phyloP scores from a whole-genome alignment of 805 yeast genomes.

The Clavispora carvajalis region DNA sequence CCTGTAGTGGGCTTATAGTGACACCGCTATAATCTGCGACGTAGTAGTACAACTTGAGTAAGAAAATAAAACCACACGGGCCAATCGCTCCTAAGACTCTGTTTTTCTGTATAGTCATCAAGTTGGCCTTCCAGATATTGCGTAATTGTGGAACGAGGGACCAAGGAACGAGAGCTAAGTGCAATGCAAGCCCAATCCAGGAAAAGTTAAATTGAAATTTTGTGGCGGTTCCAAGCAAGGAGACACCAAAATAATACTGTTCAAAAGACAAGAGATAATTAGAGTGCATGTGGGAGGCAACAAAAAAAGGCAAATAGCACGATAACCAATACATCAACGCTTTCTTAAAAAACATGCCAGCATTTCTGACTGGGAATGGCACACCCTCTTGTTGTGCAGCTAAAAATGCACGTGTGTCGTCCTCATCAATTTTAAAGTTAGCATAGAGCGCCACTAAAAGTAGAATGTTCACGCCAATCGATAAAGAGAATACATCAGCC shows the following conservation, averaged over 20 bases:
- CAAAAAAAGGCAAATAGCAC: not conserved
- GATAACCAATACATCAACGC: not conserved
- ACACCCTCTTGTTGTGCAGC: slow-evolving; percentile 5
- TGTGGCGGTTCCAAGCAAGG: not conserved
- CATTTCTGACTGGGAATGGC: not conserved
- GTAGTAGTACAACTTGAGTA: not conserved
- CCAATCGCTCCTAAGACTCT: not conserved
- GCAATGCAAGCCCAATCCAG: slow-evolving; percentile 10
- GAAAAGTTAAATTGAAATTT: not conserved
- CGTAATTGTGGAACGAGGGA: slow-evolving; percentile 11
- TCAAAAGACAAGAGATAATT: slow-evolving; percentile 5
- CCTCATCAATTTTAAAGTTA: slow-evolving; percentile 3
- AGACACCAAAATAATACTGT: slow-evolving; percentile 4
- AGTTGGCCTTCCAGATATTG: no score
- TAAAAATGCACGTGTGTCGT: slow-evolving; percentile 5
- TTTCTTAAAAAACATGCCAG: not conserved
- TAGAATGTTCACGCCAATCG: slow-evolving; percentile 6
- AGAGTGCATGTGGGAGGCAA: slow-evolving; percentile 1
- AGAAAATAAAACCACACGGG: not conserved
- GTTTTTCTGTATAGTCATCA: no score
- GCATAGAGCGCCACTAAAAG: slow-evolving; percentile 1
- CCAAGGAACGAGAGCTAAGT: slow-evolving; percentile 5
- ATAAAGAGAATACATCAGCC: slow-evolving; percentile 6
- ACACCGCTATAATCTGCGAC: not conserved
- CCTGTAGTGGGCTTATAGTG: not conserved